Evolutionary conservation across 2,329 filamentous ascomycete species (phyloP).

Genomic region (Lizonia empirigonia): DNA sequence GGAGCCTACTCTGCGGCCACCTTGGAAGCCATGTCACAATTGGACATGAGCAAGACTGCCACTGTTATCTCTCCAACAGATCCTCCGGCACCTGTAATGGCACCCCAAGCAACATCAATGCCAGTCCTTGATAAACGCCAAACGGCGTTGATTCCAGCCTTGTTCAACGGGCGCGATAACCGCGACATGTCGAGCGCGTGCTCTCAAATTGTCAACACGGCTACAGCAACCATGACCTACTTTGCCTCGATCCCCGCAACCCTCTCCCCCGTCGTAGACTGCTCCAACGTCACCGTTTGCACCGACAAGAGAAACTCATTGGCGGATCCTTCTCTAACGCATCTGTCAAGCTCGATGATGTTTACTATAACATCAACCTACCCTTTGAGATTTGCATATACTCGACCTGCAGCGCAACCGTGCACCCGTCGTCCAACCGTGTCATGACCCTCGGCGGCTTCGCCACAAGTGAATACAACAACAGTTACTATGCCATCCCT

Average conservation of each 20-base stretch:
- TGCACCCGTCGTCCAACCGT: not conserved
- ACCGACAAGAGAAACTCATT: not conserved
- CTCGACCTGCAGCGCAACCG: not conserved
- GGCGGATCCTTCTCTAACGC: not conserved
- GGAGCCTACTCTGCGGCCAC: not conserved
- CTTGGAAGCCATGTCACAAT: not conserved
- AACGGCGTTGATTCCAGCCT: not conserved
- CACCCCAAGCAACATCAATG: not conserved
- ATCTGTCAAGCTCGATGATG: not conserved
- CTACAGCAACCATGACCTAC: not conserved
- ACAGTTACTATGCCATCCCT: not conserved
- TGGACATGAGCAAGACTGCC: not conserved
- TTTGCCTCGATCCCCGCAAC: not conserved
- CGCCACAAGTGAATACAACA: not conserved
- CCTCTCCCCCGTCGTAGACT: not conserved
- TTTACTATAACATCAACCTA: not conserved
- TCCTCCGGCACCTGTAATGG: not conserved
- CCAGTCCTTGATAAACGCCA: not conserved
- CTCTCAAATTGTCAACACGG: not conserved
- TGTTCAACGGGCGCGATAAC: not conserved
- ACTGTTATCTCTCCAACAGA: not conserved
- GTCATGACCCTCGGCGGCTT: not conserved
- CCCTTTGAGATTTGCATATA: conserved; percentile 9
- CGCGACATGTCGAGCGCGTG: not conserved
- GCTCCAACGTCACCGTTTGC: not conserved